Conservation (phyloP, 73 alveolate species). For the Stentor roeselii region DNA sequence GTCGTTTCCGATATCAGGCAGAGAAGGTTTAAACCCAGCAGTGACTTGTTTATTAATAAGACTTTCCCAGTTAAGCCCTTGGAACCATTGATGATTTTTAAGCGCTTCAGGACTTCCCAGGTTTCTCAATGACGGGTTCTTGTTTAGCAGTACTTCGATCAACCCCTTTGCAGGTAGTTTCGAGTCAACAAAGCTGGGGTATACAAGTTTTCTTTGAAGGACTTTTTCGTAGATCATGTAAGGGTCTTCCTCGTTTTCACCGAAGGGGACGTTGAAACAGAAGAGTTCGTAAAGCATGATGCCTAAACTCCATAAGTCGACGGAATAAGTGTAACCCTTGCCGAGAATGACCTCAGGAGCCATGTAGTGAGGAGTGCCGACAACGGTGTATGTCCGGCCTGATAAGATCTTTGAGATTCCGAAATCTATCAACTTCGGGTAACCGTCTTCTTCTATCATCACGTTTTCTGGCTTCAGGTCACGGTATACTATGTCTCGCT, state of each 20-base stretch:
- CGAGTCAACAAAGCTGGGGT: neutral
- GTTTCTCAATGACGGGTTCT: slow-evolving; percentile 9
- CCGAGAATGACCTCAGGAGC: slow-evolving; percentile 74
- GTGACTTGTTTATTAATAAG: neutral
- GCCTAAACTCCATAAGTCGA: slow-evolving; percentile 88
- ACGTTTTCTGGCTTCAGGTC: slow-evolving; percentile 54
- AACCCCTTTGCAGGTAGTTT: slow-evolving; percentile 15
- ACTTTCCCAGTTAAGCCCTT: slow-evolving; percentile 16
- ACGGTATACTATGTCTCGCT: slow-evolving; percentile 41
- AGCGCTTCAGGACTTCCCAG: slow-evolving; percentile 14
- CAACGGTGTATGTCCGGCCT: slow-evolving; percentile 55
- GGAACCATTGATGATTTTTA: slow-evolving; percentile 19
- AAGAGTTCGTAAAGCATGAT: slow-evolving; percentile 78
- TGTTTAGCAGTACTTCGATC: neutral
- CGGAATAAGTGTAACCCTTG: slow-evolving; percentile 63
- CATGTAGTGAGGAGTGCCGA: slow-evolving; percentile 85
- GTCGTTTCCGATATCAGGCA: neutral
- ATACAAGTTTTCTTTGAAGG: neutral
- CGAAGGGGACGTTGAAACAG: slow-evolving; percentile 23
- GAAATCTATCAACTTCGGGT: slow-evolving; percentile 48
- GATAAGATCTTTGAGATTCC: slow-evolving; percentile 28
- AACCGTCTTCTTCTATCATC: slow-evolving; percentile 47
- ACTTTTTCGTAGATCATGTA: slow-evolving; percentile 14
- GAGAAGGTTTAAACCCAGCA: neutral
- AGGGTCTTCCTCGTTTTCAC: slow-evolving; percentile 29